phyloP scores from a whole-genome alignment of 306 rosid species.

The Vigna hirtella region DNA sequence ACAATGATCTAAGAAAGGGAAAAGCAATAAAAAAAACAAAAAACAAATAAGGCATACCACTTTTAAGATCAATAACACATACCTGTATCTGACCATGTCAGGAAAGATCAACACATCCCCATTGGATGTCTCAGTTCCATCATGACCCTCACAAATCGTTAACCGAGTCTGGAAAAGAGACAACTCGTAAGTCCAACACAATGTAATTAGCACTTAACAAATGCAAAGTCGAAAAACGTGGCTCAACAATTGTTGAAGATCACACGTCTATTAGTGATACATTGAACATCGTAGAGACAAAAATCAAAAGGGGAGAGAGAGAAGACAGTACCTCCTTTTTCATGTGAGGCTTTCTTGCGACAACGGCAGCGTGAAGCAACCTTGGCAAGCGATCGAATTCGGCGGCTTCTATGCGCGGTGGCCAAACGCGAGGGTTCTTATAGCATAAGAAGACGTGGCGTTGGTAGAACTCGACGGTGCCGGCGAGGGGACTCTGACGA shows the following conservation, averaged over 20 bases:
- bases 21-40: not conserved
- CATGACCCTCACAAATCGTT: conserved; percentile 94
- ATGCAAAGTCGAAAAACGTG: not conserved
- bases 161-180: conserved; percentile 67
- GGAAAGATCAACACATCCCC: conserved; percentile 97
- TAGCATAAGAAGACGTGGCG: conserved; percentile 90
- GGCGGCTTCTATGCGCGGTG: conserved; percentile 90
- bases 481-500: conserved; percentile 64
- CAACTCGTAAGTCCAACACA: conserved; percentile 11
- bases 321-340: conserved; percentile 62
- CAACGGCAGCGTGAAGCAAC: conserved; percentile 84
- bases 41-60: not conserved
- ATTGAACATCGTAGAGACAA: not conserved
- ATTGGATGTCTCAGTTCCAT: conserved; percentile 93
- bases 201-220: not conserved
- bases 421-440: conserved; percentile 89
- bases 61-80: conserved; percentile 24
- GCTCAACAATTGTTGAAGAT: not conserved
- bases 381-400: conserved; percentile 96
- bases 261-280: not conserved
- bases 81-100: conserved; percentile 98
- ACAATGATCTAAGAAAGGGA: not conserved
- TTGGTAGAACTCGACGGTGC: conserved; percentile 78
- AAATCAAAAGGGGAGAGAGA: not conserved
- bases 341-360: conserved; percentile 74